Base-by-base conservation (phyloP, 768 basidiomycete species). In the Clathrus columnatus region DNA sequence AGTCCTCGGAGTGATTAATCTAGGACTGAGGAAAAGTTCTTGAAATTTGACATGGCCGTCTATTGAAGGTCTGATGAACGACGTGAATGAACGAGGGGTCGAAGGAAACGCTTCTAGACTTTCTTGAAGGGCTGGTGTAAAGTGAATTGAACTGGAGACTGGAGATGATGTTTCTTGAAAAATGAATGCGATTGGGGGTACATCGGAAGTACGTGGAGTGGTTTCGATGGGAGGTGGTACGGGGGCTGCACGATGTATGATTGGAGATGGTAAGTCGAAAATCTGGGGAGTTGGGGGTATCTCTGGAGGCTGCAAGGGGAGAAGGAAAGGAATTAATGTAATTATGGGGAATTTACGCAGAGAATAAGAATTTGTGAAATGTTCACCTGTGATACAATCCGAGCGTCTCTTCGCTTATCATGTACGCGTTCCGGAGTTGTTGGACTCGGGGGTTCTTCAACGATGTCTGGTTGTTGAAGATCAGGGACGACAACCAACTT, bases 141-240 rank as follows among this genome's bases (percentile, higher is more conserved):
- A 55, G 21, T 55, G 54, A 16, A 55, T 55, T 17, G 46, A 44
- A 21, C 45, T 55, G 2, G 54, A 47, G 21, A 45, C 30, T 5
- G 54, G 54, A n/a, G 54, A 55, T 6, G 24, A 8, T 18, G 46
- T 47, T 24, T 55, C 54, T 30, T 55, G 54, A 4, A 55, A 24
- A 26, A 48, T 46, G 54, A 55, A 55, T 20, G 54, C 24, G 45
- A 55, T 55, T 8, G 54, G 54, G 14, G 54, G 54, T n/a, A 20
- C 26, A 14, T n/a, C 24, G 20, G 52, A 55, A 3, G 16, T 42
- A 20, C 51, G 51, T 16, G 30, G 21, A 8, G 28, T 41, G 23
- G 44, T 54, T 27, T 20, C 28, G 42, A 47, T 47, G 5, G 53
- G 53, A 45, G 53, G 41, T 10, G 53, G 53, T 8, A 28, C 43